Base-by-base conservation (phyloP, 169 alveolate species). In the Cryptosporidium felis region DNA sequence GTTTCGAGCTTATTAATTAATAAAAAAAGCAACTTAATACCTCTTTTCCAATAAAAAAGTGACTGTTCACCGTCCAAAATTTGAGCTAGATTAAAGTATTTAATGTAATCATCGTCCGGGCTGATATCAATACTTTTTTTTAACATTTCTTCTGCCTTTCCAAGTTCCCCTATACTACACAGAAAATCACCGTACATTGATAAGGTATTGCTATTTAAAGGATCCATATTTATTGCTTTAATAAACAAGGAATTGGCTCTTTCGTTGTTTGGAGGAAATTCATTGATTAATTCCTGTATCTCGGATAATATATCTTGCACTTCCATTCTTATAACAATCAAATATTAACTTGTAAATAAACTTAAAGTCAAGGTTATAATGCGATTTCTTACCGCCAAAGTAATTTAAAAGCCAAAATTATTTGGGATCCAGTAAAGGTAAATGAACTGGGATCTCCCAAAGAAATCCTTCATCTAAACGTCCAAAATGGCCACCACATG, bases 401-500 rank as follows among this genome's bases (percentile, higher is more conserved):
- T 16, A 56, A 16, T 51, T 10, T 28, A 4, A 5, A 0, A 56
- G n/a, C n/a, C n/a, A n/a, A n/a, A n/a, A n/a, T n/a, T 56, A 30
- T 26, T 28, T 3, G 32, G 23, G 14, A 10, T 23, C n/a, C 1
- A 8, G n/a, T 23, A 30, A 56, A n/a, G 23, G 49, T 4, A 74
- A 21, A 3, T n/a, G 1, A 32, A 74, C 38, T 32, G 95, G 95
- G 14, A 85, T 81, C 92, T 98, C 99, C 99, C 99, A 98, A 6
- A 96, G 91, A 90, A 95, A 97, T 61, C 91, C 80, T 38, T 61
- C 94, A 21, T 94, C 96, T 66, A 92, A 91, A 60, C 99, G 94
- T 34, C 99, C 99, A 88, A 98, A 98, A 88, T 98, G 99, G 5
- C 99, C 99, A 90, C 97, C 97, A 41, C 94, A 95, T 6, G 99